phyloP scores from a whole-genome alignment of 768 basidiomycete species.

The Lepiota brunneoincarnata region DNA sequence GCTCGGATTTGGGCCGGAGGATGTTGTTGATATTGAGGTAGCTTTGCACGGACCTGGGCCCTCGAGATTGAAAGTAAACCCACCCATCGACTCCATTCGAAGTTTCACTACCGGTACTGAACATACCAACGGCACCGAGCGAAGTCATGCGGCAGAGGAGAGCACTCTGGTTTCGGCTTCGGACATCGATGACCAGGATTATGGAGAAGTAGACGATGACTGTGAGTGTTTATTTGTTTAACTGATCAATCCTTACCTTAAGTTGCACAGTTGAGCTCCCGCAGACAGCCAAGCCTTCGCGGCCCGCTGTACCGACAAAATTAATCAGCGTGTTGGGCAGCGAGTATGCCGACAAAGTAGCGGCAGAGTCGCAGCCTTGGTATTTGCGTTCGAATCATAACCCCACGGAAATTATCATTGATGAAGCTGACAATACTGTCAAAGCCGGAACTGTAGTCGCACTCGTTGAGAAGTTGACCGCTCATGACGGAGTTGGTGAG shows the following conservation, averaged over 20 bases:
- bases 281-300: conserved; percentile 14
- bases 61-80: conserved; percentile 25
- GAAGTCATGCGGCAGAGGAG: conserved; percentile 23
- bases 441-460: conserved; percentile 85
- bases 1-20: conserved; percentile 41
- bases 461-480: conserved; percentile 85
- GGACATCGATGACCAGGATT: conserved; percentile 15
- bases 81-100: conserved; percentile 25
- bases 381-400: conserved; percentile 82
- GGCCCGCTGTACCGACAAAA: conserved; percentile 55
- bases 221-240: conserved; percentile 25
- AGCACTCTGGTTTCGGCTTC: conserved; percentile 25
- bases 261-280: not conserved
- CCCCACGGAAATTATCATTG: conserved; percentile 69
- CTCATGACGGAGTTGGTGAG: conserved; percentile 85
- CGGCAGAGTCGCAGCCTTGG: conserved; percentile 62
- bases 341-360: conserved; percentile 42
- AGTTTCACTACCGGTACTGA: conserved; percentile 24
- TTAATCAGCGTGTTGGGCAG: conserved; percentile 53
- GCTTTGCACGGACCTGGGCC: conserved; percentile 43
- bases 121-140: conserved; percentile 9
- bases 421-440: conserved; percentile 82
- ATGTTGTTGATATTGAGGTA: conserved; percentile 56
- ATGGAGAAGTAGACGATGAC: conserved; percentile 35
- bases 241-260: not conserved